Conservation (phyloP, 78 protist genomes). For the Salpingoeca rosetta region DNA sequence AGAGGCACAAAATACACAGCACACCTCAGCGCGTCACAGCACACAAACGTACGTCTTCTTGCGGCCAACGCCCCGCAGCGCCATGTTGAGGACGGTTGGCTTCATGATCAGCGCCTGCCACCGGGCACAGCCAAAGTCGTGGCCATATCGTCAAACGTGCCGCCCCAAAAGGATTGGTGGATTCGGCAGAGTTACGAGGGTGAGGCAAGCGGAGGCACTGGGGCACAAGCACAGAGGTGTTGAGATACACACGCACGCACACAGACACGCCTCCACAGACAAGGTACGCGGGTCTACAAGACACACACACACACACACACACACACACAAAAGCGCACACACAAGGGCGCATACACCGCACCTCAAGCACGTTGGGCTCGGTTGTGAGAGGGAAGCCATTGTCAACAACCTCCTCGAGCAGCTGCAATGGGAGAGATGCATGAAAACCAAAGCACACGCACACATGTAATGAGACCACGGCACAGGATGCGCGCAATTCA, state of each 20-base stretch:
- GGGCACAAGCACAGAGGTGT: too few species aligned
- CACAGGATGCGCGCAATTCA: not conserved
- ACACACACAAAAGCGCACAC: too few species aligned
- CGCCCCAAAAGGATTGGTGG: too few species aligned
- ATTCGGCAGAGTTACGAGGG: too few species aligned
- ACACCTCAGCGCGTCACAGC: too few species aligned
- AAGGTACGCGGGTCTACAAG: too few species aligned
- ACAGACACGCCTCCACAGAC: not conserved
- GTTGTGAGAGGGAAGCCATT: slow-evolving; percentile 84
- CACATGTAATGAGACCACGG: not conserved
- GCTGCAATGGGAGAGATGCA: slow-evolving; percentile 3
- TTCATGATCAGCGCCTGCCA: not conserved
- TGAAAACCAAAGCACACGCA: not conserved
- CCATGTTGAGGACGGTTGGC: not conserved
- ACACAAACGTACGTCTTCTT: not conserved
- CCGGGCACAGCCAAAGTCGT: too few species aligned
- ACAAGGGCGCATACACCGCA: too few species aligned
- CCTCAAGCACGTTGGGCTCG: slow-evolving; percentile 72
- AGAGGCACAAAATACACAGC: too few species aligned
- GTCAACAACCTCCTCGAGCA: slow-evolving; percentile 85
- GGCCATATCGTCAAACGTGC: too few species aligned
- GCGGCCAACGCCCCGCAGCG: not conserved
- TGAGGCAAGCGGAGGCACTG: too few species aligned
- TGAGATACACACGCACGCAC: not conserved
- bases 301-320: not conserved